Evolutionary conservation across 2,329 filamentous ascomycete species (phyloP), one percentile per base, ranked within the genome.

Genomic region (Diplodia seriata): DNA sequence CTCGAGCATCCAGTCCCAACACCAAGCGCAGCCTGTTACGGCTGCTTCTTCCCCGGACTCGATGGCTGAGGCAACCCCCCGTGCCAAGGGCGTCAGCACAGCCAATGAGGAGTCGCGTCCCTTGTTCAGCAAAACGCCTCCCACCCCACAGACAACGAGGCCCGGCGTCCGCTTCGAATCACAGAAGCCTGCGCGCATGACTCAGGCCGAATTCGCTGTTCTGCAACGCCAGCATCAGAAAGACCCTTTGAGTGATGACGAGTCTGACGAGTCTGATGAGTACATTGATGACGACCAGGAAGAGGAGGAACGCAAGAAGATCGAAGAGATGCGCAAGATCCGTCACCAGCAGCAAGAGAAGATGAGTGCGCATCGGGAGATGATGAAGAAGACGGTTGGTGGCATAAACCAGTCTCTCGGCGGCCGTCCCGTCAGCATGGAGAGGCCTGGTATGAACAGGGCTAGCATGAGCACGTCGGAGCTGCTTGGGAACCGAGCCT

Each of bases 251-350:
- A 63, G 57, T 26, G 66, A 68, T 23, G 66, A 68, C 20, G 50
- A 53, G 43, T 62, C 56, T 38, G 56, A 62, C 38, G 54, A 33
- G 29, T 43, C 54, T 50, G 66, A 68, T 33, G 66, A 68, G 26
- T 68, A 68, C 50, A 62, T 68, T 29, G 66, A 68, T 47, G 66
- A 68, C 18, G 66, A 68, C 38, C 56, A 62, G 49, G 66, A 68
- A 59, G 66, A 68, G 33, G 66, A 68, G 26, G 66, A 68, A 33
- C 66, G 66, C 31, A 68, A 56, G 57, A 68, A 68, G 57, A 62
- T 68, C 23, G 66, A 68, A 20, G 66, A 68, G 50, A 63, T 68
- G 56, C 36, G 66, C 14, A 62, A 43, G 38, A 68, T 68, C n/a
- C 56, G 66, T 9, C 50, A 54, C 3, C 49, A 68, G 50, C 66